phyloP scores from a whole-genome alignment of 164 flowering plant species.

The Vitis cinerea region DNA sequence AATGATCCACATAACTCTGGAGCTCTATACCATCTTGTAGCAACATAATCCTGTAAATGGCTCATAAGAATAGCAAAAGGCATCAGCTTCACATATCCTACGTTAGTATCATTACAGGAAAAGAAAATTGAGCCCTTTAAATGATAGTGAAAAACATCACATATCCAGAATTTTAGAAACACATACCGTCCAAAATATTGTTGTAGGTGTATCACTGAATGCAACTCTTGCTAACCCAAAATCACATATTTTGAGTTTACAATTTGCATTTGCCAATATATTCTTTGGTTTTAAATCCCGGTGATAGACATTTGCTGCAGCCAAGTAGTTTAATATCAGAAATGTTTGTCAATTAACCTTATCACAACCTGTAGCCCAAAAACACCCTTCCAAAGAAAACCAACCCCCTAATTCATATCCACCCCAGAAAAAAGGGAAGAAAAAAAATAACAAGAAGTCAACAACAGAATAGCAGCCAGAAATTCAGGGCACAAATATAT shows the following conservation, averaged over 20 bases:
- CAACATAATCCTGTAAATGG: constrained; percentile 62
- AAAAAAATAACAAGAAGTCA: no score
- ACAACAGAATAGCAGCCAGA: background rate
- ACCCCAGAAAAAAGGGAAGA: no score
- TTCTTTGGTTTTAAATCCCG: constrained; percentile 93
- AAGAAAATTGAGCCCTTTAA: no score
- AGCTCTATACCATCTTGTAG: constrained; percentile 81
- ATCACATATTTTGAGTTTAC: constrained; percentile 92
- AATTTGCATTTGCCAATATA: constrained; percentile 91
- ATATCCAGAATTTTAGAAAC: background rate
- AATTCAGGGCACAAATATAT: background rate
- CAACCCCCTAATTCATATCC: background rate
- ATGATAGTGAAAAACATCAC: background rate
- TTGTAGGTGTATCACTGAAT: constrained; percentile 77
- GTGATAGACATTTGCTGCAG: constrained; percentile 80
- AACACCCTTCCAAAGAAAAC: background rate
- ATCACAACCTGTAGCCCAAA: background rate
- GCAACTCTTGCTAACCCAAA: constrained; percentile 96
- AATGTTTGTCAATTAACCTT: background rate
- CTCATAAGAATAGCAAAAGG: background rate
- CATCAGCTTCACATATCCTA: background rate
- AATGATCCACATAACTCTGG: constrained; percentile 77
- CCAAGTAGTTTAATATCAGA: constrained; percentile 20
- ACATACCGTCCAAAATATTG: constrained; percentile 89
- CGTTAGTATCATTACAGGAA: background rate